Evolutionary conservation across 768 basidiomycete species (phyloP).

Genomic region (Kwoniella dejecticola): DNA sequence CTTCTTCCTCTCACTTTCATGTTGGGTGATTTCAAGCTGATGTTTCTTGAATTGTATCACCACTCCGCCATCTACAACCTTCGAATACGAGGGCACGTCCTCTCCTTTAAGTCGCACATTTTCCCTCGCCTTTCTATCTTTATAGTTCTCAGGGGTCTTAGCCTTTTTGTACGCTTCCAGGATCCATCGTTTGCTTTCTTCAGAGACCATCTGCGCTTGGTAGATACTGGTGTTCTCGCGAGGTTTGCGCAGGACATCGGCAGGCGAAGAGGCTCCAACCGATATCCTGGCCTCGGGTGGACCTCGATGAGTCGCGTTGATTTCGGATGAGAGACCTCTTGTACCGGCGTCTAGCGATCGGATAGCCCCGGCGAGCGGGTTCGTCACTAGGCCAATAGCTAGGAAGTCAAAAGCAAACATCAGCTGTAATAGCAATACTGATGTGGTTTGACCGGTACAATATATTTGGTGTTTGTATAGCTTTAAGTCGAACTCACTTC

Average conservation of each 20-base stretch:
- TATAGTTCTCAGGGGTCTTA: not conserved
- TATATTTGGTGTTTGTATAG: not conserved
- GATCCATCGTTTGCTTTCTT: not conserved
- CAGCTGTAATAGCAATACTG: not conserved
- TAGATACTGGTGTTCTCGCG: not conserved
- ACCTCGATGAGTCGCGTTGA: too few species aligned
- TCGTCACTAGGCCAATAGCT: not conserved
- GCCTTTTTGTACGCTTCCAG: not conserved
- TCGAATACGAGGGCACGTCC: not conserved
- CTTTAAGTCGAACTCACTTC: slow-evolving; percentile 2
- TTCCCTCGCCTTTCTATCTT: slow-evolving; percentile 7
- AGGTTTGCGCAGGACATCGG: not conserved
- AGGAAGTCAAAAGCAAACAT: not conserved
- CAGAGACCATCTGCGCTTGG: not conserved
- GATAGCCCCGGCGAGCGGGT: slow-evolving; percentile 3
- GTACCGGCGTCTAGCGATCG: not conserved
- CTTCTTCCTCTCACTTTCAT: not conserved
- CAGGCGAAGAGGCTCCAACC: not conserved
- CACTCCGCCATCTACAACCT: not conserved
- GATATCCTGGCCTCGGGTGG: not conserved
- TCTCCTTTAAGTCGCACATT: not conserved
- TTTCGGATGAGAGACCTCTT: not conserved
- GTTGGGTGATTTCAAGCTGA: not conserved
- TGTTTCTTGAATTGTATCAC: not conserved
- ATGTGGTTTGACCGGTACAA: not conserved